phyloP scores from a whole-genome alignment of 208 protist species.

The Acanthamoeba lenticulata region DNA sequence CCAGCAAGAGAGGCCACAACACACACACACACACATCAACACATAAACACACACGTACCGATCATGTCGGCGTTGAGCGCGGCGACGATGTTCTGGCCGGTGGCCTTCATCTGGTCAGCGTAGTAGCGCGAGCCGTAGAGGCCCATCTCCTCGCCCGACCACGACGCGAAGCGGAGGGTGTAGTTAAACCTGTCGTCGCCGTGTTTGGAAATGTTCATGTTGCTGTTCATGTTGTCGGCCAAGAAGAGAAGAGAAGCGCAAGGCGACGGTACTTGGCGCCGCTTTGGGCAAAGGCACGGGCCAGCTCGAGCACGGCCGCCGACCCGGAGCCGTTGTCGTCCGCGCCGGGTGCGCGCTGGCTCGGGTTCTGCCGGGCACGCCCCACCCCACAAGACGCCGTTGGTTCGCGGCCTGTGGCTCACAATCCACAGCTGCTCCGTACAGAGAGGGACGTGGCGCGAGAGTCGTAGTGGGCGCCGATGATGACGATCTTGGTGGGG shows the following conservation, averaged over 20 bases:
- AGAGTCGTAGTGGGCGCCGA: constrained; percentile 47
- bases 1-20: no score
- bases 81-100: neutral
- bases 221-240: neutral
- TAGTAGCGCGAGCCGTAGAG: neutral
- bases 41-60: neutral
- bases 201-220: neutral
- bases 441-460: constrained; percentile 4
- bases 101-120: constrained; percentile 14
- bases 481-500: neutral
- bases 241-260: neutral
- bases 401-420: neutral
- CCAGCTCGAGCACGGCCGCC: constrained; percentile 61
- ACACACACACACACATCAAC: neutral
- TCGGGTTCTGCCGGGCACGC: neutral
- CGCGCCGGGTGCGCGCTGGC: constrained; percentile 65
- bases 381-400: neutral
- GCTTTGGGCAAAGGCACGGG: constrained; percentile 36
- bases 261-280: neutral
- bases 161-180: constrained; percentile 32
- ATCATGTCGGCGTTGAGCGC: constrained; percentile 47
- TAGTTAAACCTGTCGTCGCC: neutral
- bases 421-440: neutral
- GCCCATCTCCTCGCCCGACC: constrained; percentile 50
- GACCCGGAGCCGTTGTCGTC: constrained; percentile 74